phyloP scores from a whole-genome alignment of 176 grass and related monocot genomes.

The Carex cristatella region DNA sequence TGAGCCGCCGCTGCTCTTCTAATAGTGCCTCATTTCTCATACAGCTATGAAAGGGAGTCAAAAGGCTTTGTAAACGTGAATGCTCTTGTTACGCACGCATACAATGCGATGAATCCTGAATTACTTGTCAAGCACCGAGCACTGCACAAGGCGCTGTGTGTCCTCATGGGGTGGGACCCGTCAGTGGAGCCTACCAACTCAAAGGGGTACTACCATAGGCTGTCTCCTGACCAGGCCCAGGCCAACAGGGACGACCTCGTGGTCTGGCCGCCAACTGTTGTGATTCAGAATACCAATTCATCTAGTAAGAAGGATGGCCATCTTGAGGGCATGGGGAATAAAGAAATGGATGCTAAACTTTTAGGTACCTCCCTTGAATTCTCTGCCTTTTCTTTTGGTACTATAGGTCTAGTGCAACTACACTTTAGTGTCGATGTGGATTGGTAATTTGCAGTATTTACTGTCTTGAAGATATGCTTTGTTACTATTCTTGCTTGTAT shows the following conservation, averaged over 20 bases:
- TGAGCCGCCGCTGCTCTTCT: not conserved
- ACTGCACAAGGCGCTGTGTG: conserved; percentile 91
- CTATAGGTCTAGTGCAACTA: not conserved
- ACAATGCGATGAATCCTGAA: conserved; percentile 63
- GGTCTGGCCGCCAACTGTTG: conserved; percentile 82
- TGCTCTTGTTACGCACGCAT: conserved; percentile 71
- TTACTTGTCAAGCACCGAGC: conserved; percentile 81
- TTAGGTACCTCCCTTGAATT: conserved; percentile 48
- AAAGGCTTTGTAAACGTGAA: conserved; percentile 67
- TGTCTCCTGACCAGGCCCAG: conserved; percentile 64
- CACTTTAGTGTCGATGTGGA: not conserved
- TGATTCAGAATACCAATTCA: conserved; percentile 79
- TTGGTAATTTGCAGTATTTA: not conserved
- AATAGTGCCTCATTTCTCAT: not conserved
- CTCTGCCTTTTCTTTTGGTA: not conserved
- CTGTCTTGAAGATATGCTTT: not conserved
- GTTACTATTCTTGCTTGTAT: not conserved
- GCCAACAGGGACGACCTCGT: conserved; percentile 82
- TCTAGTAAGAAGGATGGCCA: conserved; percentile 47
- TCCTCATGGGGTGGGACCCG: conserved; percentile 94
- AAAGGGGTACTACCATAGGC: conserved; percentile 60
- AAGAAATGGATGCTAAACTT: conserved; percentile 85
- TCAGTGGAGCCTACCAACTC: conserved; percentile 62
- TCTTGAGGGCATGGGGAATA: conserved; percentile 56
- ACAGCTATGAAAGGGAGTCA: conserved; percentile 45